Conservation (phyloP, 1,284 basidiomycete species). For the Chondrostereum purpureum region DNA sequence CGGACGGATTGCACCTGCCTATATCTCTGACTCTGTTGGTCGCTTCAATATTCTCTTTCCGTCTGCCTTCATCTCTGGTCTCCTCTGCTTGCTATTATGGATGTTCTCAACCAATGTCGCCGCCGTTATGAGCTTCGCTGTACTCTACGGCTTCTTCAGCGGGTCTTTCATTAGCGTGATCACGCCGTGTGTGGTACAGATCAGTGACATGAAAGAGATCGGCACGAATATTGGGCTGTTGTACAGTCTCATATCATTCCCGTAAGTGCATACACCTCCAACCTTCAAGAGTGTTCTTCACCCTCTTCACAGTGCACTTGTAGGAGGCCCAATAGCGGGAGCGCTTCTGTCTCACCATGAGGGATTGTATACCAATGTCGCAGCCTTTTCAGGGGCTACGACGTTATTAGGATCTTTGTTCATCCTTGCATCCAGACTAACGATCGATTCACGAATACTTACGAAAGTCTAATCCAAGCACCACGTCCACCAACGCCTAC, state of each 20-base stretch:
- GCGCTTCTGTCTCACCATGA: constrained; percentile 37
- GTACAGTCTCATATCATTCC: constrained; percentile 56
- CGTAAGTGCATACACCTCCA: constrained; percentile 38
- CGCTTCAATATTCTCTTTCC: constrained; percentile 58
- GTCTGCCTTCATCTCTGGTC: constrained; percentile 50
- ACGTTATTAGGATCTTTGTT: constrained; percentile 50
- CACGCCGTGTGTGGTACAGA: constrained; percentile 58
- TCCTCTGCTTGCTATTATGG: constrained; percentile 56
- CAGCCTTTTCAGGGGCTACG: constrained; percentile 51
- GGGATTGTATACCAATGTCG: constrained; percentile 45
- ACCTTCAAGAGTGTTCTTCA: not conserved
- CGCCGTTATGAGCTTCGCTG: constrained; percentile 47
- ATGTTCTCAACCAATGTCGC: constrained; percentile 33
- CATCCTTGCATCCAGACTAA: constrained; percentile 41
- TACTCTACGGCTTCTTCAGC: constrained; percentile 48
- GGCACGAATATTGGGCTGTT: constrained; percentile 55
- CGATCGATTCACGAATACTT: constrained; percentile 35
- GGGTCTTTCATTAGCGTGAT: constrained; percentile 58
- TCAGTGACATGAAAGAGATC: constrained; percentile 48
- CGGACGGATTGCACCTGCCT: constrained; percentile 55
- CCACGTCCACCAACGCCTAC: not conserved
- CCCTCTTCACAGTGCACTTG: constrained; percentile 37
- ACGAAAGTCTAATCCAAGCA: constrained; percentile 36
- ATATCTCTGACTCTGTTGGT: constrained; percentile 55
- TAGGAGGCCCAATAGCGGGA: constrained; percentile 56